A percentile compares a stretch with the other conserved stretches of the same genome.
Evolutionary conservation across 1,284 basidiomycete genomes (phyloP).

Genomic region (Naganishia sp.): DNA sequence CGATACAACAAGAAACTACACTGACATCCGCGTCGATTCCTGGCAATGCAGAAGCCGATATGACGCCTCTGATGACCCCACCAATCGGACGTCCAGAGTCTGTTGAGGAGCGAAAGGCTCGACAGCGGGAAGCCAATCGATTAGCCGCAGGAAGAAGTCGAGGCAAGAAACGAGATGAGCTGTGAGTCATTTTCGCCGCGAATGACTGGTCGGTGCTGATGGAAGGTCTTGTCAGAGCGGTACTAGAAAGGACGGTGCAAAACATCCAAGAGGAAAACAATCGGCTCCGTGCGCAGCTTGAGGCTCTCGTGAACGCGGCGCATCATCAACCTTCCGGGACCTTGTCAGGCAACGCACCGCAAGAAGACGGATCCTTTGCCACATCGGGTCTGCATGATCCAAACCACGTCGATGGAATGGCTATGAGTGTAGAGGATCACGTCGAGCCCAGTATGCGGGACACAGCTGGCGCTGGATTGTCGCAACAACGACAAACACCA

Average conservation of each 20-base stretch:
- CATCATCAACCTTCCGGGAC: not conserved
- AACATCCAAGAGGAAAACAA: slow-evolving; percentile 48
- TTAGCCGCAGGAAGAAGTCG: slow-evolving; percentile 49
- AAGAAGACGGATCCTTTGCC: not conserved
- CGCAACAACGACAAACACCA: not conserved
- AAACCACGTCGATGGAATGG: not conserved
- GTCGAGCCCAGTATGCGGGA: too few species aligned
- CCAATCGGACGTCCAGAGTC: slow-evolving; percentile 4
- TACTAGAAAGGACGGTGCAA: slow-evolving; percentile 45
- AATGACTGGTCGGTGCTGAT: not conserved
- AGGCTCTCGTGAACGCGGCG: slow-evolving; percentile 37
- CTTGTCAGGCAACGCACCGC: not conserved
- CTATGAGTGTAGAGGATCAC: not conserved
- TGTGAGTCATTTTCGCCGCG: slow-evolving; percentile 39
- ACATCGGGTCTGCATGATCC: not conserved
- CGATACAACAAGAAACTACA: not conserved
- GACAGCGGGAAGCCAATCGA: slow-evolving; percentile 48
- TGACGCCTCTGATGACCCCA: not conserved
- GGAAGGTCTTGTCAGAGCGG: slow-evolving; percentile 35
- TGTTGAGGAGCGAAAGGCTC: slow-evolving; percentile 44
- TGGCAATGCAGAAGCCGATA: not conserved
- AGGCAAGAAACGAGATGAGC: slow-evolving; percentile 47
- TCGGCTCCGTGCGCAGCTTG: slow-evolving; percentile 42
- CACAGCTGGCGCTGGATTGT: too few species aligned
- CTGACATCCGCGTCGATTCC: not conserved